A percentile compares a stretch with the other conserved stretches of the same genome.
Evolutionary conservation across 2,329 filamentous ascomycete genomes (phyloP).

Genomic region (Xylaria multiplex): DNA sequence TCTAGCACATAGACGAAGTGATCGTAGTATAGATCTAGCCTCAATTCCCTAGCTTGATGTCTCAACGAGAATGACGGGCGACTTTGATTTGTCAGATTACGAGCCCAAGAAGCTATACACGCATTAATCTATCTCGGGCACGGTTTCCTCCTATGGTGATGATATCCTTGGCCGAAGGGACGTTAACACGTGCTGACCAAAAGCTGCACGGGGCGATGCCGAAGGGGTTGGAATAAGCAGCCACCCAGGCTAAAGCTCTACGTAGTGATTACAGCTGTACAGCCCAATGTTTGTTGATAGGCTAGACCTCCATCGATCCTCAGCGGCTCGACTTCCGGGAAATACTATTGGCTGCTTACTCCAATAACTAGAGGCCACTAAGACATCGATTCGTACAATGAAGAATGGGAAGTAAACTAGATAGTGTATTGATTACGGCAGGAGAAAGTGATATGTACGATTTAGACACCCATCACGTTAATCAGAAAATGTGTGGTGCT

Average conservation of each 20-base stretch:
- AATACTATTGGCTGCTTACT: not conserved
- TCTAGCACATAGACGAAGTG: not conserved
- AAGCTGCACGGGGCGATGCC: too few relatives aligned
- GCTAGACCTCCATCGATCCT: not conserved
- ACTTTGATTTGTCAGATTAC: not conserved
- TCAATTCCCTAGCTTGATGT: not conserved
- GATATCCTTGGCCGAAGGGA: too few relatives aligned
- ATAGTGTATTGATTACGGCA: not conserved
- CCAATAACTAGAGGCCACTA: not conserved
- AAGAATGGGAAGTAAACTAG: not conserved
- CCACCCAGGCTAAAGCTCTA: not conserved
- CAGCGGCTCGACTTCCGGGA: not conserved
- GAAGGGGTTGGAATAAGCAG: not conserved
- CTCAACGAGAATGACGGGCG: not conserved
- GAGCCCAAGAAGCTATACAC: not conserved
- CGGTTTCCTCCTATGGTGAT: too few relatives aligned
- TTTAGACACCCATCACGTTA: conserved; percentile 8
- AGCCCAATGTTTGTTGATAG: not conserved
- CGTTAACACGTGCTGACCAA: too few relatives aligned
- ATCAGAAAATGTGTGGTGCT: not conserved
- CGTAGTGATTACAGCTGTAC: not conserved
- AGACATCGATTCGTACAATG: not conserved
- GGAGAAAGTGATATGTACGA: not conserved
- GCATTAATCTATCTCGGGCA: not conserved
- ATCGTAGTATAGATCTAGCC: not conserved